Base-by-base conservation (phyloP, 1,139 yeast species). In the Blastobotrys apis region DNA sequence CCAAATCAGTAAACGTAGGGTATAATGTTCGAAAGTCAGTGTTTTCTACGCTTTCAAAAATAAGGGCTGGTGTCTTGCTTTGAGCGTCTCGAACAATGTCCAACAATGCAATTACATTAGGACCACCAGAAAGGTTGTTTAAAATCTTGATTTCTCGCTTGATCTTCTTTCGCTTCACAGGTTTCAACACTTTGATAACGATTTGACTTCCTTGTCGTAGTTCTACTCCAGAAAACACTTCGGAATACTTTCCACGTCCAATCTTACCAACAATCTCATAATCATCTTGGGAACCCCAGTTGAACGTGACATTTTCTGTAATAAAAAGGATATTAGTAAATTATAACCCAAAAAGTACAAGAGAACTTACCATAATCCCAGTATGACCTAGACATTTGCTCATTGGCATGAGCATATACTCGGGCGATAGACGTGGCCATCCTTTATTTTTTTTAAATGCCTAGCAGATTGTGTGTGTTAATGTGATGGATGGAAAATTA, bases 161-260 rank as follows among this genome's bases (percentile, higher is more conserved):
- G 53, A 90, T 88, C 69, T 90, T 90, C 72, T 88, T 90, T 57
- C 88, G 73, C 66, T 88, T 88, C 35, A 90, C 96, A 1, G 97
- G 97, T 63, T 90, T 90, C 58, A 90, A 74, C 52, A 87, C 96
- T 60, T 90, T 90, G 55, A 90, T 86, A 37, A 90, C 95, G 37
- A 74, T 69, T 27, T 54, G 52, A 30, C 40, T 32, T 23, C 52
- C 48, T 33, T 55, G 51, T 25, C 51, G 44, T 16, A 64, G 47
- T 56, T 81, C 81, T 15, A 81, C 68, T 21, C 88, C 90, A 49
- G 77, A 77, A 63, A 90, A 90, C 31, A 90, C 97, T 66, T 90
- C 97, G 5, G 95, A 84, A 64, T 90, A 90, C 66, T 88, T 87
- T 22, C 97, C 97, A 49, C 97, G 76, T 12, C 97, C 97, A 34